These are phyloP conservation scores for Suillus luteus DNA, from an alignment of 768 basidiomycete species.

Conservation along the genomic window DNA sequence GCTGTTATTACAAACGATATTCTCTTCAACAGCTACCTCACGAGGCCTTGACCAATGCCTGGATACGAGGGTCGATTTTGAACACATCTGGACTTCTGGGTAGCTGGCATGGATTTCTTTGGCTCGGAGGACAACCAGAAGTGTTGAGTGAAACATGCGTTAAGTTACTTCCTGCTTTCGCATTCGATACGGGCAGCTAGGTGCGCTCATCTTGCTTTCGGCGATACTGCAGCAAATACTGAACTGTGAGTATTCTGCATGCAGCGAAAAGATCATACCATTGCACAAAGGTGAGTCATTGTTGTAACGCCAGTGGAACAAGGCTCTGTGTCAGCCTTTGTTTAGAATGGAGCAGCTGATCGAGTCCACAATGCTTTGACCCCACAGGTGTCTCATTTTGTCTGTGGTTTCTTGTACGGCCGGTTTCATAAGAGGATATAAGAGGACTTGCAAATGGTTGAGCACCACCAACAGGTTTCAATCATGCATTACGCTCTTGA, in stretches of 20 bases:
- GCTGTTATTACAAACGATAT: background rate
- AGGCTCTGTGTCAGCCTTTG: background rate
- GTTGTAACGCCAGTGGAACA: background rate
- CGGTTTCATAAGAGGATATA: background rate
- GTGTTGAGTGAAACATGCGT: background rate
- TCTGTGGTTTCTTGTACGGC: background rate
- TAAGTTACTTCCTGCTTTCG: background rate
- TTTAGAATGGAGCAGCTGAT: background rate
- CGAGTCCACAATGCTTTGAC: background rate
- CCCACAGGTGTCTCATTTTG: background rate
- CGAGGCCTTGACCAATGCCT: background rate
- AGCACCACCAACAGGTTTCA: too few relatives aligned
- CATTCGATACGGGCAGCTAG: background rate
- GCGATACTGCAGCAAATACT: background rate
- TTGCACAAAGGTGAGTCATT: background rate
- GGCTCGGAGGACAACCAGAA: background rate
- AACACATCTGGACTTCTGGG: background rate
- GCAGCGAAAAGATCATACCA: background rate
- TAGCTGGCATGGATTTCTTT: background rate
- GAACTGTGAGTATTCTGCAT: background rate
- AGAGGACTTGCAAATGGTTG: background rate
- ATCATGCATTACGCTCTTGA: slow-evolving; percentile 1
- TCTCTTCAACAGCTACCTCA: background rate
- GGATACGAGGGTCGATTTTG: background rate
- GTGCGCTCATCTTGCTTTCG: background rate